phyloP scores from a whole-genome alignment of 495 filamentous ascomycete genomes.

The Evansstolkia leycettana region DNA sequence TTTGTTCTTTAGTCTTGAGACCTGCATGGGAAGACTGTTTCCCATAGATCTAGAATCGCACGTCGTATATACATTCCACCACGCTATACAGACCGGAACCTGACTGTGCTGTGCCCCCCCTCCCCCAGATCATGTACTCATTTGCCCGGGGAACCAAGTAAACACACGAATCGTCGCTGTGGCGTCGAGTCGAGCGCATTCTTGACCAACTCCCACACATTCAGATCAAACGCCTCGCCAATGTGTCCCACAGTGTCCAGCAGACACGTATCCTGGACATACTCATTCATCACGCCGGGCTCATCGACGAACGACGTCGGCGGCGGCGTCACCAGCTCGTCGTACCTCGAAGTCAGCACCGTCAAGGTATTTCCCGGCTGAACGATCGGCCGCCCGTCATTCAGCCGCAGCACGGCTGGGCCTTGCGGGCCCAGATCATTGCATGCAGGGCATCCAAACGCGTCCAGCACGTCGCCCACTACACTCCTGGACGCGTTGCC shows the following conservation, averaged over 20 bases:
- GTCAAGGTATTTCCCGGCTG: slow-evolving; percentile 36
- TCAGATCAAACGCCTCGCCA: slow-evolving; percentile 39
- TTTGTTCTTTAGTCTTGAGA: too few relatives aligned
- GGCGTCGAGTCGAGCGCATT: slow-evolving; percentile 34
- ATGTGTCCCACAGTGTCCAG: slow-evolving; percentile 39
- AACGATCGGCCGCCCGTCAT: slow-evolving; percentile 31
- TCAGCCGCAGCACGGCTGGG: slow-evolving; percentile 24
- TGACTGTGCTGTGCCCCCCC: too few relatives aligned
- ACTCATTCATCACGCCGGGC: slow-evolving; percentile 29
- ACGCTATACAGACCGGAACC: too few relatives aligned
- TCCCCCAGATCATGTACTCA: too few relatives aligned
- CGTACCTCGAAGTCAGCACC: slow-evolving; percentile 33
- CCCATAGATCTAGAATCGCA: too few relatives aligned
- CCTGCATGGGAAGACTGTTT: too few relatives aligned
- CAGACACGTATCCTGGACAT: slow-evolving; percentile 34
- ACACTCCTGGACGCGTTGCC: slow-evolving; percentile 21
- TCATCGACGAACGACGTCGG: slow-evolving; percentile 33
- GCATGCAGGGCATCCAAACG: slow-evolving; percentile 34
- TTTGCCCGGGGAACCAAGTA: slow-evolving; percentile 26
- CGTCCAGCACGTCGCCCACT: slow-evolving; percentile 20
- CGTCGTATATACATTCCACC: too few relatives aligned
- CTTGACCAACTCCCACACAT: slow-evolving; percentile 41
- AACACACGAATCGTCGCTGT: slow-evolving; percentile 21
- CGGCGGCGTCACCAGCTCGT: slow-evolving; percentile 37
- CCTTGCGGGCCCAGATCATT: slow-evolving; percentile 29